phyloP scores from a whole-genome alignment of 257 asterid genomes.

The Solanum ahanhuiri region DNA sequence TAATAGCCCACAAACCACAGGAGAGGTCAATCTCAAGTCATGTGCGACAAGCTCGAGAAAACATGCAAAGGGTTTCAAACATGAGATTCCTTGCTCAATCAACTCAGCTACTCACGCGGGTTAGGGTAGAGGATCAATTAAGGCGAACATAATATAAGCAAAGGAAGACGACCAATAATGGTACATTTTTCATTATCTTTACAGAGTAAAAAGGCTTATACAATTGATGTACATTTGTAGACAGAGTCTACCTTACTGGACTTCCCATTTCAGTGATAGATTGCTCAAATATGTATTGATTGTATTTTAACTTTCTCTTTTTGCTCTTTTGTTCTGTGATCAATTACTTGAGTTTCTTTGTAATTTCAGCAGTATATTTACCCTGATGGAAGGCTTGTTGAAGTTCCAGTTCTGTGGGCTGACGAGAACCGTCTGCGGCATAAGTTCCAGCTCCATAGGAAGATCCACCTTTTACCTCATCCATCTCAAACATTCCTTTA shows the following conservation, averaged over 20 bases:
- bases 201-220: background rate
- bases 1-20: no score
- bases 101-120: background rate
- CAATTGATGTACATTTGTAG: background rate
- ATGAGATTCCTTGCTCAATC: background rate
- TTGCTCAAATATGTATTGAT: background rate
- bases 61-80: background rate
- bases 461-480: slow-evolving; percentile 79
- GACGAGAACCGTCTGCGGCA: slow-evolving; percentile 83
- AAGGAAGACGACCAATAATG: background rate
- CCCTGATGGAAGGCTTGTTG: slow-evolving; percentile 88
- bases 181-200: background rate
- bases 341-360: slow-evolving; percentile 45
- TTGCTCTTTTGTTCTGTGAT: background rate
- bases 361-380: slow-evolving; percentile 54
- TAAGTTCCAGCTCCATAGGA: slow-evolving; percentile 76
- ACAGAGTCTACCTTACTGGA: background rate
- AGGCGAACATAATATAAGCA: background rate
- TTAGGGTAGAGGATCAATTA: background rate
- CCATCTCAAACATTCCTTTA: slow-evolving; percentile 76
- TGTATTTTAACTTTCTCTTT: background rate
- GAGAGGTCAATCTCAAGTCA: no score
- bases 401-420: slow-evolving; percentile 68
- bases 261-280: background rate
- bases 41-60: no score